A percentile compares a stretch with the other conserved stretches of the same genome.
Evolutionary conservation across 2,329 filamentous ascomycete species (phyloP).

Genomic region (Mariannaea elegans): DNA sequence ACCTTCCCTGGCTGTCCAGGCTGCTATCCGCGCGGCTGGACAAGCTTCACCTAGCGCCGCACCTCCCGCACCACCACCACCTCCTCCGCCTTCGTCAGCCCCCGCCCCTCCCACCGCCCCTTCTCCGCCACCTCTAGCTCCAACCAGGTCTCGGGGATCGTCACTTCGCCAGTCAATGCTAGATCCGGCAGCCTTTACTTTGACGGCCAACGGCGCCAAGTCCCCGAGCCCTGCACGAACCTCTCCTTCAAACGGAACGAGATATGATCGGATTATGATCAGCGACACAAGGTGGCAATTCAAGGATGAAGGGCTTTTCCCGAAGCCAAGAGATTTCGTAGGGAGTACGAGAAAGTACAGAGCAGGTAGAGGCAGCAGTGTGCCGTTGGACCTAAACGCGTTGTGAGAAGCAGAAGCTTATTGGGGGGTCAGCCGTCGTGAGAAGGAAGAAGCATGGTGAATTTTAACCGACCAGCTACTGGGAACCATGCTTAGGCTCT

Average conservation of each 20-base stretch:
- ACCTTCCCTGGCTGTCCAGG: conserved; percentile 54
- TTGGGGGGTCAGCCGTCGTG: conserved; percentile 3
- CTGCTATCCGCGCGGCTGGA: conserved; percentile 54
- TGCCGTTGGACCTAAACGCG: conserved; percentile 82
- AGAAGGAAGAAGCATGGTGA: too few species aligned
- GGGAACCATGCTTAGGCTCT: too few species aligned
- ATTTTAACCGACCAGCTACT: too few species aligned
- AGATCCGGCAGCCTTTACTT: conserved; percentile 79
- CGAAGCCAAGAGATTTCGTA: conserved; percentile 83
- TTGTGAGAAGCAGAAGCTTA: conserved; percentile 47
- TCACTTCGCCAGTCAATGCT: conserved; percentile 70
- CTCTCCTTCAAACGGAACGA: conserved; percentile 44
- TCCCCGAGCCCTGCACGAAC: conserved; percentile 56
- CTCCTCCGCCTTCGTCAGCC: conserved; percentile 47
- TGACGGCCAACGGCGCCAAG: conserved; percentile 69
- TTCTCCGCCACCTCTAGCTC: conserved; percentile 50
- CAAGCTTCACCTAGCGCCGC: conserved; percentile 50
- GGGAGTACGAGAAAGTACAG: conserved; percentile 83
- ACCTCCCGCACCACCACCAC: conserved; percentile 49
- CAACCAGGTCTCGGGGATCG: conserved; percentile 53
- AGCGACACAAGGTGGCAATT: conserved; percentile 89
- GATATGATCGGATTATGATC: conserved; percentile 62
- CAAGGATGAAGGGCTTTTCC: conserved; percentile 80
- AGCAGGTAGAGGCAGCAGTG: conserved; percentile 91
- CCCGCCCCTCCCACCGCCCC: conserved; percentile 53